Percentiles rank a stretch among this genome's conserved stretches.
Evolutionary conservation across 345 rosid genomes (phyloP).

Genomic region (Gossypium stocksii): DNA sequence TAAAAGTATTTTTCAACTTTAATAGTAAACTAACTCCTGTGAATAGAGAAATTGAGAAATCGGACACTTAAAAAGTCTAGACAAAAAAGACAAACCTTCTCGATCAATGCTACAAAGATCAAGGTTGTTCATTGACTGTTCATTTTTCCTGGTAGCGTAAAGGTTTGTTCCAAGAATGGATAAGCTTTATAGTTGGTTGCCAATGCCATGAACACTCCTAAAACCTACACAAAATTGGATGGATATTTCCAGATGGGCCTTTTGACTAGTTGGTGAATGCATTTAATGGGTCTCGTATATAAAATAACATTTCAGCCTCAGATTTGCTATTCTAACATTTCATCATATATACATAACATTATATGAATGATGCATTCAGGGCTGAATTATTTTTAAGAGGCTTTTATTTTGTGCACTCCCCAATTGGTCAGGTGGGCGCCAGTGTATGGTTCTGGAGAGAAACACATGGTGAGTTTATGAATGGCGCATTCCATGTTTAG

Average conservation of each 20-base stretch:
- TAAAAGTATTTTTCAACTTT: too few relatives aligned
- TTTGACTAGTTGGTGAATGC: constrained; percentile 18
- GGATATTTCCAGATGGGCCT: constrained; percentile 9
- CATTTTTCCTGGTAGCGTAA: neutral
- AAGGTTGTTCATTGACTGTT: neutral
- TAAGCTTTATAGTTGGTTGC: constrained; percentile 11
- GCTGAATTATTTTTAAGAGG: constrained; percentile 21
- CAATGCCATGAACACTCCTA: constrained; percentile 12
- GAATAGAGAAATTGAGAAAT: too few relatives aligned
- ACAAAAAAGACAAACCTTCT: too few relatives aligned
- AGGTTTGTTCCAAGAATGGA: constrained; percentile 16
- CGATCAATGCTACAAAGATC: neutral
- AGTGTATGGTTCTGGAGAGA: constrained; percentile 21
- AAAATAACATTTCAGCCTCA: constrained; percentile 16
- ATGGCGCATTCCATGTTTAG: constrained; percentile 4
- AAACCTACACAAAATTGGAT: constrained; percentile 11
- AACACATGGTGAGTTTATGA: constrained; percentile 23
- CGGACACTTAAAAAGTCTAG: too few relatives aligned
- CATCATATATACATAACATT: neutral
- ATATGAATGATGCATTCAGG: neutral
- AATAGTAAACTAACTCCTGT: too few relatives aligned
- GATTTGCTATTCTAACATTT: neutral
- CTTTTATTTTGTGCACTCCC: constrained; percentile 26
- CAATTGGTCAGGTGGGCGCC: constrained; percentile 32
- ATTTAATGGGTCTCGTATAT: constrained; percentile 15